phyloP scores from a whole-genome alignment of 2,329 filamentous ascomycete genomes.

The Fusarium sp. region DNA sequence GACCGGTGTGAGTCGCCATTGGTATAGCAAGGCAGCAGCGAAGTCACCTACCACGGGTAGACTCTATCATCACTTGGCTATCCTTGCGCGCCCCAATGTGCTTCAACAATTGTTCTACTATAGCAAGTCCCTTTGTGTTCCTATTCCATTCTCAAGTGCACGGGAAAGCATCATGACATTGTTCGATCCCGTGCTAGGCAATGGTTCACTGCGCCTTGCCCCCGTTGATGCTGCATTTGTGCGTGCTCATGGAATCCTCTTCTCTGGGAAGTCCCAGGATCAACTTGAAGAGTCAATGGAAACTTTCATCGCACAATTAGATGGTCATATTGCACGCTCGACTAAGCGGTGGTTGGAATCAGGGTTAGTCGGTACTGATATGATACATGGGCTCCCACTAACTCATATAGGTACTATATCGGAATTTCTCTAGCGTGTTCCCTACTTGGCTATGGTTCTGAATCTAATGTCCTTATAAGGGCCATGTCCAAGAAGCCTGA shows the following conservation, averaged over 20 bases:
- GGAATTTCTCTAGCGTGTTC: constrained; percentile 52
- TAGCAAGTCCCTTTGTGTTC: constrained; percentile 76
- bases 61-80: constrained; percentile 89
- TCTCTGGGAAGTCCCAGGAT: constrained; percentile 64
- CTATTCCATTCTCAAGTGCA: constrained; percentile 75
- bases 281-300: constrained; percentile 60
- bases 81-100: constrained; percentile 77
- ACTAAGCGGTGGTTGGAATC: constrained; percentile 66
- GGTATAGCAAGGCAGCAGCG: constrained; percentile 88
- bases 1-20: constrained; percentile 82
- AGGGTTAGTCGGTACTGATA: constrained; percentile 51
- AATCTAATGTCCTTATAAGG: constrained; percentile 62
- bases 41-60: constrained; percentile 80
- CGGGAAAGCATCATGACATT: constrained; percentile 78
- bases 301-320: constrained; percentile 67
- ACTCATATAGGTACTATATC: constrained; percentile 49
- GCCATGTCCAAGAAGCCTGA: constrained; percentile 51
- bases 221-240: constrained; percentile 71
- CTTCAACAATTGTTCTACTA: constrained; percentile 81
- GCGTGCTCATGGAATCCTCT: constrained; percentile 73
- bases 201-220: constrained; percentile 52
- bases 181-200: constrained; percentile 69
- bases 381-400: neutral
- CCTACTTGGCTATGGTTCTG: constrained; percentile 53
- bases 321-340: constrained; percentile 67